Percentiles rank a stretch among this genome's conserved stretches.
Conservation (phyloP, 2,329 filamentous ascomycete species). For the Endoconidiophora polonica region DNA sequence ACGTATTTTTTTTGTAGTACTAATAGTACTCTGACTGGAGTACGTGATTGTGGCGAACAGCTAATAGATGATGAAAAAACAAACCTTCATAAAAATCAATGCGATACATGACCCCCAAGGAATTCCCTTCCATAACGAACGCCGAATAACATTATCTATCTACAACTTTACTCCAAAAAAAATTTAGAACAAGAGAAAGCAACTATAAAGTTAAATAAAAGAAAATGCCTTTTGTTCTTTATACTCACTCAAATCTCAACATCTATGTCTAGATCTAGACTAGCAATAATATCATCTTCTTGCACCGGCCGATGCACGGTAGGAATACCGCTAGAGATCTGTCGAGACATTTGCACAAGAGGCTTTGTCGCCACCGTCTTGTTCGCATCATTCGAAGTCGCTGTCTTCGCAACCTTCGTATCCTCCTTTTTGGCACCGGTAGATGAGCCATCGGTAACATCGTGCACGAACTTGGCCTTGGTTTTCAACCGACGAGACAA, state of each 20-base stretch:
- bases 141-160: no score
- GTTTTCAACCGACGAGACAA: constrained; percentile 47
- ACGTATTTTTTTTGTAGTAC: no score
- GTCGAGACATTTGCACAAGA: constrained; percentile 17
- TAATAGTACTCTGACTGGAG: no score
- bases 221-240: no score
- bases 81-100: no score
- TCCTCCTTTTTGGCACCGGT: background rate
- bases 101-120: no score
- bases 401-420: constrained; percentile 16
- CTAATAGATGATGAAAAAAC: no score
- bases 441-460: constrained; percentile 30
- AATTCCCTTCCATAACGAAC: no score
- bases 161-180: background rate
- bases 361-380: background rate
- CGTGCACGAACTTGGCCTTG: constrained; percentile 50
- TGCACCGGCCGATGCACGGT: constrained; percentile 64
- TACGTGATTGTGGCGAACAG: no score
- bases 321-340: constrained; percentile 29
- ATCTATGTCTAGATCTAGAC: constrained; percentile 80
- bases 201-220: background rate
- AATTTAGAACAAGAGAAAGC: background rate
- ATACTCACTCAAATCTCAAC: constrained; percentile 39
- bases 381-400: constrained; percentile 23
- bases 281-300: constrained; percentile 85